A percentile compares a stretch with the other conserved stretches of the same genome.
These are phyloP conservation scores for Yarrowia osloensis DNA, from an alignment of 805 yeast species.

Conservation along the genomic window DNA sequence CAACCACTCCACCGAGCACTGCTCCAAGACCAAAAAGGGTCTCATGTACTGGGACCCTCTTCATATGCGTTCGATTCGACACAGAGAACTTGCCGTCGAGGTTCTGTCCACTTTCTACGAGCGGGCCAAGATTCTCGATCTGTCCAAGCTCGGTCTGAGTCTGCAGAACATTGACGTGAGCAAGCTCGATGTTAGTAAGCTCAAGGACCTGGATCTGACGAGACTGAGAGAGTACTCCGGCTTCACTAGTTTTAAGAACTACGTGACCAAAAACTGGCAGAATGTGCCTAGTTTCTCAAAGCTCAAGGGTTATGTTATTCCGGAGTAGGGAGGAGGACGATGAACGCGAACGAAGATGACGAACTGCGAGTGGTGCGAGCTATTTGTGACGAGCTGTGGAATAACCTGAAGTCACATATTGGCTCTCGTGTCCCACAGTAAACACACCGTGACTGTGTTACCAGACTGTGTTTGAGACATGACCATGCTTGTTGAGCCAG, in stretches of 20 bases:
- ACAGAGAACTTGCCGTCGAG: slow-evolving; percentile 13
- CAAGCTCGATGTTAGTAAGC: neutral
- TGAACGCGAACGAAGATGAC: neutral
- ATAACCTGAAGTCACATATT: too few relatives aligned
- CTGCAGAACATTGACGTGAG: neutral
- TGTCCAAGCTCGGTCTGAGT: slow-evolving; percentile 6
- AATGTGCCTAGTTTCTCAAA: slow-evolving; percentile 18
- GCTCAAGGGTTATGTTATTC: slow-evolving; percentile 19
- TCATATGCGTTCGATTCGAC: slow-evolving; percentile 7
- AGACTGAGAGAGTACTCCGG: slow-evolving; percentile 13
- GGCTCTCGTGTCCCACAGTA: too few relatives aligned
- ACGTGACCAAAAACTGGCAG: slow-evolving; percentile 19
- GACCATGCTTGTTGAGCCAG: too few relatives aligned
- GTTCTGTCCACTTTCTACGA: slow-evolving; percentile 6
- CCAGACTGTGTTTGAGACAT: too few relatives aligned
- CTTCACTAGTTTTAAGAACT: slow-evolving; percentile 3
- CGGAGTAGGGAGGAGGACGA: too few relatives aligned
- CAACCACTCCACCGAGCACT: slow-evolving; percentile 8
- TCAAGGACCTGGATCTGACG: slow-evolving; percentile 20
- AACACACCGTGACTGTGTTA: too few relatives aligned
- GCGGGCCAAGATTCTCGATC: slow-evolving; percentile 7
- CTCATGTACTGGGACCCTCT: slow-evolving; percentile 26
- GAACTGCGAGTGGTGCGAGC: too few relatives aligned
- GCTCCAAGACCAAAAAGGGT: slow-evolving; percentile 16
- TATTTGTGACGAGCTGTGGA: too few relatives aligned